phyloP scores from a whole-genome alignment of 2,329 filamentous ascomycete genomes.

The Alternaria triticimaculans region DNA sequence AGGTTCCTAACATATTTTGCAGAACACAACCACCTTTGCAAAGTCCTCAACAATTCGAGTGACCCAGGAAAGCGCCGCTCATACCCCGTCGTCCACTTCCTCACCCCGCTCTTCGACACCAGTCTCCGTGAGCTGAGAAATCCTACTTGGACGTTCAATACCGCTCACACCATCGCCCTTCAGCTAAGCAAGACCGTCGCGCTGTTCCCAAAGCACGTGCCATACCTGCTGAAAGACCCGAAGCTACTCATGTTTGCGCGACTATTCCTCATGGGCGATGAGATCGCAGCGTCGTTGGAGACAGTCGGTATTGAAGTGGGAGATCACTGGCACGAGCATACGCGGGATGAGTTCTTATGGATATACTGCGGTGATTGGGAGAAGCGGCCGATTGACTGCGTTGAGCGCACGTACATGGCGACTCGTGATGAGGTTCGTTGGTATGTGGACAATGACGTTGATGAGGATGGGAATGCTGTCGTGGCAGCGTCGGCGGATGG shows the following conservation, averaged over 20 bases:
- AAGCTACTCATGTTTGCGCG: neutral
- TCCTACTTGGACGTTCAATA: neutral
- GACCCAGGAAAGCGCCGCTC: neutral
- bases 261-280: neutral
- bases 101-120: neutral
- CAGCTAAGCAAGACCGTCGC: neutral
- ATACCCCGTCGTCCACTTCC: neutral
- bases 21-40: neutral
- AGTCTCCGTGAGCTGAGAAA: neutral
- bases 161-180: neutral
- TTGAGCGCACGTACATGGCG: neutral
- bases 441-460: neutral
- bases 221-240: neutral
- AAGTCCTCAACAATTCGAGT: neutral
- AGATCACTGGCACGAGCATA: neutral
- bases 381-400: neutral
- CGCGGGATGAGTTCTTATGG: neutral
- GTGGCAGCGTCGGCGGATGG: neutral
- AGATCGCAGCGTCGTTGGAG: neutral
- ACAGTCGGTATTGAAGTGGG: neutral
- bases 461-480: neutral
- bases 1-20: fast-evolving
- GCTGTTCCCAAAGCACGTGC: neutral
- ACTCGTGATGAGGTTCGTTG: neutral
- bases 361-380: neutral